Evolutionary conservation across 2,329 filamentous ascomycete genomes (phyloP), one percentile per base, ranked within the genome.

Genomic region (Elsinoe perseae): DNA sequence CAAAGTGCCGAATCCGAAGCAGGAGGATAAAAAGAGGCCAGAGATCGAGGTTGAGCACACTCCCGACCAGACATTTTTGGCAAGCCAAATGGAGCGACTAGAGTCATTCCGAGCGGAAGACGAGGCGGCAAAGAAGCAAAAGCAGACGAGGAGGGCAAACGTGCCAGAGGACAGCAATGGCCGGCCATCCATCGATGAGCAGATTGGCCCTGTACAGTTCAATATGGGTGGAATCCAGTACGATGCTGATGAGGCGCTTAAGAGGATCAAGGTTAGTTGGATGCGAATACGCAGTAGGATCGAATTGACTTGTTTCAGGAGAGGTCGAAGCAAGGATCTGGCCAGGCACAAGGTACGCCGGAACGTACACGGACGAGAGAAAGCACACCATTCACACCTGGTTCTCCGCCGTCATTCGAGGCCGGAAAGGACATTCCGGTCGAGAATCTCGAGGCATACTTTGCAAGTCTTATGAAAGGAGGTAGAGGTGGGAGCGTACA

Each of bases 141-240:
- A 60, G 55, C 12, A 56, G 58, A 25, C 61, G 59, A n/a, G 57
- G 59, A 18, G 59, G 59, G 16, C n/a, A 56, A 58, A 32, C 60
- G 58, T 40, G 50, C 58, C 18, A 64, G 75, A 72, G n/a, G 70
- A 73, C 16, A 34, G 23, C 16, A 69, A 72, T 58, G 56, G 38
- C 10, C 42, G 66, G 27, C 64, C 64, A 40, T 62, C 71, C 25
- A 77, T 80, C 55, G 85, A 84, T 63, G 87, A 92, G 65, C 90
- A 95, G 64, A 95, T 95, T 65, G 91, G 91, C 0, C 90, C 91
- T 0, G 90, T 96, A 61, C 90, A 95, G 67, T 96, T 97, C 75
- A 98, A 98, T 69, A 93, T 98, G 80, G 93, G 93, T 40, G 93
- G 93, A 54, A 96, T 98, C 61, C 90, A 95, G 68, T 70, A 70